Evolutionary conservation across 2,329 filamentous ascomycete species (phyloP), one percentile per base, ranked within the genome.

Genomic region (Trichothecium roseum): DNA sequence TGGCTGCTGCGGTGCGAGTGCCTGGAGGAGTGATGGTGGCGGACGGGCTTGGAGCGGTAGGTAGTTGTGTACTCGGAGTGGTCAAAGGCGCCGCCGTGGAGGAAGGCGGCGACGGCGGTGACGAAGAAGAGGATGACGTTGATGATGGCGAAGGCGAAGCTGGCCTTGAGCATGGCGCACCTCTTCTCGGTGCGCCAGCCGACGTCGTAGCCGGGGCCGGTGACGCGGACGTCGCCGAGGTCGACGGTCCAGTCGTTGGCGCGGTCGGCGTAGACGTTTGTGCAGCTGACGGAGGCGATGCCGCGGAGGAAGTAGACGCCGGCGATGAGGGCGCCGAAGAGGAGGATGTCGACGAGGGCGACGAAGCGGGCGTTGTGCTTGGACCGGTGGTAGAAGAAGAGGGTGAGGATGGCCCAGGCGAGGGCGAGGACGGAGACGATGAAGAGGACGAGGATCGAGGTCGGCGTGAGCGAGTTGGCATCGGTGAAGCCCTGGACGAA

Each of bases 141-240:
- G 71, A 95, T 93, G 56, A 96, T 95, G 33, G 75, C 86, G 46
- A 95, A 79, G 3, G 86, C 89, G 61, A 86, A 96, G 45, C 69
- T 72, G 1, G 88, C 82, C 72, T 95, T 96, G 52, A 94, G 74
- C 85, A 95, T 91, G 34, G 81, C 74, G 62, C 89, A 96, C 5
- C 77, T 75, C 68, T 89, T 89, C 58, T 84, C 69, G 27, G 78
- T 57, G 36, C 69, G 57, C 28, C 40, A 42, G 29, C n/a, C 20
- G 16, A 78, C 52, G 29, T 68, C 57, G 39, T 75, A 68, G 35
- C 60, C 60, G 32, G 66, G 66, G 26, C 71, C 56, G 20, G 59
- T 63, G 30, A 73, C 73, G 43, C 60, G 65, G 20, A 84, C 73
- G 10, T 71, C 63, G 10, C 81, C 81, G 30, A 87, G 65, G 33